Conservation (phyloP, 805 yeast genomes). For the Pichia cephalocereana region DNA sequence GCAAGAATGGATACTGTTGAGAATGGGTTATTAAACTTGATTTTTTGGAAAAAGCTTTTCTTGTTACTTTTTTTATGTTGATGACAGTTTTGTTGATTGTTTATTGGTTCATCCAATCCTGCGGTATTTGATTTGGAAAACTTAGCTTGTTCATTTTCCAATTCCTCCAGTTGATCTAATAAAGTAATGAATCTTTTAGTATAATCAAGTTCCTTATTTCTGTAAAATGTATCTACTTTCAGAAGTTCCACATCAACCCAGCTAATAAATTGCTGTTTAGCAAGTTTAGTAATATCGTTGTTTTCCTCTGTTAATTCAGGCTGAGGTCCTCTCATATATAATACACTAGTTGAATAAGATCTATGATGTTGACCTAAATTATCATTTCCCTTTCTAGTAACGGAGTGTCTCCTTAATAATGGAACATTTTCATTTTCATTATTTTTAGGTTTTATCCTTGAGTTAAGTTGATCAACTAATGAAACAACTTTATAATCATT, state of each 20-base stretch:
- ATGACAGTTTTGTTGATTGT: not conserved
- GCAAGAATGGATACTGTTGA: not conserved
- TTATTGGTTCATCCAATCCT: not conserved
- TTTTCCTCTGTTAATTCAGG: constrained; percentile 13
- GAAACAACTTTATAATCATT: not conserved
- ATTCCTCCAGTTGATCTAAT: constrained; percentile 59
- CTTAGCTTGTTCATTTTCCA: constrained; percentile 22
- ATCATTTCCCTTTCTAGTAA: not conserved
- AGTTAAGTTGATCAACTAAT: not conserved
- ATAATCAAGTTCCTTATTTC: constrained; percentile 48
- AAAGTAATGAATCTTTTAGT: constrained; percentile 48
- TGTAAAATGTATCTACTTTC: constrained; percentile 55
- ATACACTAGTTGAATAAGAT: constrained; percentile 11
- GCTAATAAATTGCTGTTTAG: constrained; percentile 37
- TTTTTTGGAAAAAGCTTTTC: not conserved
- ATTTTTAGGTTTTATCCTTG: not conserved
- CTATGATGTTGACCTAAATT: constrained; percentile 12
- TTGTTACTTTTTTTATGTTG: not conserved
- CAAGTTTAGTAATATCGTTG: constrained; percentile 25
- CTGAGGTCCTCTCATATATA: constrained; percentile 4
- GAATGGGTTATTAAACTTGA: not conserved
- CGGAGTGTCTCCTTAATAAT: not conserved
- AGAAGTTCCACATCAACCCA: constrained; percentile 60
- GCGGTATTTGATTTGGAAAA: not conserved
- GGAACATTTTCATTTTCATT: not conserved